Conservation (phyloP, 192 early-diverging fungal species). For the Allomyces javanicus region DNA sequence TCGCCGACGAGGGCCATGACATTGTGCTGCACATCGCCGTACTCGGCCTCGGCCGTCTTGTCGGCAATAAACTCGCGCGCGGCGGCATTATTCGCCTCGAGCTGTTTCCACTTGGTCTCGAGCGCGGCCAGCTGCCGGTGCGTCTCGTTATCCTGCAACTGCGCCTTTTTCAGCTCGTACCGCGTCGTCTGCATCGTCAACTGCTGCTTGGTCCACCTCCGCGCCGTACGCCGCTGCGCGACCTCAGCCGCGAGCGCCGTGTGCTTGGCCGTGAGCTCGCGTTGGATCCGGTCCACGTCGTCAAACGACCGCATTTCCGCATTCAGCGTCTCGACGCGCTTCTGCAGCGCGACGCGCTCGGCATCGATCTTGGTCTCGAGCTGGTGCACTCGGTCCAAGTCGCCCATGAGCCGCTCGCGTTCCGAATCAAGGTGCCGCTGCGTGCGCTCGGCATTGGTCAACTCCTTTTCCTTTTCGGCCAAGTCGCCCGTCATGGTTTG, state of each 20-base stretch:
- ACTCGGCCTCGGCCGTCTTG: slow-evolving; percentile 35
- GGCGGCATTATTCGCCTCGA: background rate
- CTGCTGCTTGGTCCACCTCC: slow-evolving; percentile 14
- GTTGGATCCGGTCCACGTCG: slow-evolving; percentile 23
- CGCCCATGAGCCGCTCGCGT: slow-evolving; percentile 14
- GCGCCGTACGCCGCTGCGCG: slow-evolving; percentile 11
- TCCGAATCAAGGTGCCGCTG: slow-evolving; percentile 17
- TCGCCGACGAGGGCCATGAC: slow-evolving; percentile 24
- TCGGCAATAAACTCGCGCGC: slow-evolving; percentile 11
- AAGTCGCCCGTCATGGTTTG: slow-evolving; percentile 20
- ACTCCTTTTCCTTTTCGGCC: slow-evolving; percentile 37
- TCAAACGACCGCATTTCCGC: slow-evolving; percentile 16
- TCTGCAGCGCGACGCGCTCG: slow-evolving; percentile 21
- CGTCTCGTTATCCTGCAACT: slow-evolving; percentile 36
- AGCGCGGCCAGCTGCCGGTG: slow-evolving; percentile 23
- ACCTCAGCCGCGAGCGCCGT: slow-evolving; percentile 22
- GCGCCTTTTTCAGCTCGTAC: slow-evolving; percentile 26
- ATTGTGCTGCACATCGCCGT: slow-evolving; percentile 19
- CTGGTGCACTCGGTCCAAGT: slow-evolving; percentile 34
- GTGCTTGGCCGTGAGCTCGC: slow-evolving; percentile 5
- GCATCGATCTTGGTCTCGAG: slow-evolving; percentile 29
- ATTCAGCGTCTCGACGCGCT: slow-evolving; percentile 14
- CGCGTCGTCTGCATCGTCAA: slow-evolving; percentile 12
- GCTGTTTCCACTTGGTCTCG: slow-evolving; percentile 26
- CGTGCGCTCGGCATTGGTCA: slow-evolving; percentile 33